Conservation (phyloP, 2,329 filamentous ascomycete genomes). For the Colletotrichum lini region DNA sequence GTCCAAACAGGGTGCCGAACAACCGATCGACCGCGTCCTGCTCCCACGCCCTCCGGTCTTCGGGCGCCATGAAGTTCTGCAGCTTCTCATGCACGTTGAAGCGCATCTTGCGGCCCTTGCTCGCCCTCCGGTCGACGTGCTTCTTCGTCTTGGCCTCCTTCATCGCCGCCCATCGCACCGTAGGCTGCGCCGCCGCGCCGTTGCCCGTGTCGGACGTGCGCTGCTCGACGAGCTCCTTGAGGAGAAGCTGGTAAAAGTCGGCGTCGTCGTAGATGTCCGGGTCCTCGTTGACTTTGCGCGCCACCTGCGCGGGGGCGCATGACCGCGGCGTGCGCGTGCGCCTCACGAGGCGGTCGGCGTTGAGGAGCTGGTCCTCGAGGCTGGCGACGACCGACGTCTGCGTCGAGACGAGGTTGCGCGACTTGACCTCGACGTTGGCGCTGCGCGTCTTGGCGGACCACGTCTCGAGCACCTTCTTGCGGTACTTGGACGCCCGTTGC, state of each 20-base stretch:
- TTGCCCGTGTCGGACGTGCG: constrained; percentile 76
- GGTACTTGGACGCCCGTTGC: constrained; percentile 67
- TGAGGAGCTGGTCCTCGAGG: constrained; percentile 77
- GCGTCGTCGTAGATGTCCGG: constrained; percentile 88
- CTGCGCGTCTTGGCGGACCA: constrained; percentile 85
- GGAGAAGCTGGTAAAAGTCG: constrained; percentile 92
- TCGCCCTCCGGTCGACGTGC: constrained; percentile 92
- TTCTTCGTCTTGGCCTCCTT: constrained; percentile 86
- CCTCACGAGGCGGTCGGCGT: constrained; percentile 76
- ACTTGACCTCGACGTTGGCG: constrained; percentile 68
- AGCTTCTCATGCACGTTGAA: constrained; percentile 98
- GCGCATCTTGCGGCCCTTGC: constrained; percentile 93
- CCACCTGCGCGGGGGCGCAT: constrained; percentile 80
- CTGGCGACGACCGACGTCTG: constrained; percentile 76
- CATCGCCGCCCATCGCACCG: constrained; percentile 75
- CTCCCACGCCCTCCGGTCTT: constrained; percentile 86
- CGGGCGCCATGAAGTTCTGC: constrained; percentile 97
- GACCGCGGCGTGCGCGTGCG: constrained; percentile 81
- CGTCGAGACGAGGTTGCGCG: constrained; percentile 67
- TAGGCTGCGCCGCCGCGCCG: constrained; percentile 62
- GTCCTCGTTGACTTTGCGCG: constrained; percentile 70
- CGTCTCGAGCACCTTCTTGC: constrained; percentile 84
- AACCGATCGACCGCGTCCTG: constrained; percentile 83
- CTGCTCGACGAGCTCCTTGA: constrained; percentile 94
- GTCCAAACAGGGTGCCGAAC: constrained; percentile 82